A percentile compares a stretch with the other conserved stretches of the same genome.
Conservation (phyloP, 2,329 filamentous ascomycete genomes). For the Epichloe brachyelytri region DNA sequence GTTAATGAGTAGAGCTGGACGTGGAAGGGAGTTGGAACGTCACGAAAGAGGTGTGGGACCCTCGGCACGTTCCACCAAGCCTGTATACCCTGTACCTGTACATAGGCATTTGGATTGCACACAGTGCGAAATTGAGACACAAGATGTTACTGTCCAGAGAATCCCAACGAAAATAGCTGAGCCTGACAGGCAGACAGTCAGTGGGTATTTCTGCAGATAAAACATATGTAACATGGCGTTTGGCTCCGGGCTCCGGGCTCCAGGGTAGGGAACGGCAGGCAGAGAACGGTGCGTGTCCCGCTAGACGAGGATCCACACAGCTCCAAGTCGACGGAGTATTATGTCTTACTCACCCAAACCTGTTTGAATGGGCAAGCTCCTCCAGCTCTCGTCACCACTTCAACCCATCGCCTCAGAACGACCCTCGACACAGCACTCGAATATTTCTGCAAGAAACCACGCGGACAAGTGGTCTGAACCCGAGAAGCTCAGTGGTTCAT, state of each 20-base stretch:
- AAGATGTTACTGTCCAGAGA: too few species aligned
- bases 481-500: conserved; percentile 7
- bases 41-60: background rate
- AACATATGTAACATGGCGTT: too few species aligned
- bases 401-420: background rate
- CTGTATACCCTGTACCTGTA: too few species aligned
- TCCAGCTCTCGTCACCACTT: conserved; percentile 4
- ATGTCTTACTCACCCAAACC: conserved; percentile 5
- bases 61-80: background rate
- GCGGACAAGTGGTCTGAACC: background rate
- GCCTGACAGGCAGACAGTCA: too few species aligned
- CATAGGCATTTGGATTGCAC: too few species aligned
- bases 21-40: background rate
- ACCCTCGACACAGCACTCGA: conserved; percentile 8
- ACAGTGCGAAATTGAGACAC: background rate
- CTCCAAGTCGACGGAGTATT: background rate
- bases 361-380: background rate
- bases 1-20: background rate
- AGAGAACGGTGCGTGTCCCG: conserved; percentile 14
- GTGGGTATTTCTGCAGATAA: too few species aligned
- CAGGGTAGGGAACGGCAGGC: background rate
- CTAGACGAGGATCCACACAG: background rate
- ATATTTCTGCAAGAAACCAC: background rate
- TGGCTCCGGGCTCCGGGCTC: background rate
- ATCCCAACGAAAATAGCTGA: too few species aligned